These are phyloP conservation scores for Notholithocarpus densiflorus DNA, from an alignment of 306 rosid species.

Conservation along the genomic window DNA sequence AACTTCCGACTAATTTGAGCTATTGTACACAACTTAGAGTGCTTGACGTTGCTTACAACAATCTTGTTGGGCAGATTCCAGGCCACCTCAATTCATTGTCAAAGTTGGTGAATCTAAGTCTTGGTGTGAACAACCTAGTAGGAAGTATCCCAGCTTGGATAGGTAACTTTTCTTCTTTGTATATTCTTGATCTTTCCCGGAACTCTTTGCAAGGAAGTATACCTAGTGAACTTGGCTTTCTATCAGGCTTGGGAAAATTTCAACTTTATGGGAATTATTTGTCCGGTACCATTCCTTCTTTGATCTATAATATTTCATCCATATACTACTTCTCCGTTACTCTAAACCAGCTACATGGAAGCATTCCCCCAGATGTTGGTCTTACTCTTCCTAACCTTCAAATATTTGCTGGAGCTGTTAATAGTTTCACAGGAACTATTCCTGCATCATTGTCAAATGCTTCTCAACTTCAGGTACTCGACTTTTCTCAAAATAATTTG, in stretches of 20 bases:
- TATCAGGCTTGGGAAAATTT: constrained; percentile 18
- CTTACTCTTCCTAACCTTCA: constrained; percentile 43
- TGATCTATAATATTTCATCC: constrained; percentile 10
- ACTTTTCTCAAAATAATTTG: constrained; percentile 36
- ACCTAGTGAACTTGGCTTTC: constrained; percentile 32
- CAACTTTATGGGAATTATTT: no score
- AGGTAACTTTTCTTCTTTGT: constrained; percentile 44
- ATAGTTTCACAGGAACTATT: constrained; percentile 37
- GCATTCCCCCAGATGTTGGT: constrained; percentile 44
- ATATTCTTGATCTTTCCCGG: background rate
- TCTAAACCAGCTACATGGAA: constrained; percentile 40
- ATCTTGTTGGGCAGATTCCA: constrained; percentile 22
- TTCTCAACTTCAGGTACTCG: constrained; percentile 37
- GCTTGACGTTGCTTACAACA: background rate
- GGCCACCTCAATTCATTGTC: constrained; percentile 14
- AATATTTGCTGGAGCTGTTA: constrained; percentile 35
- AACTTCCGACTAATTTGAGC: constrained; percentile 40
- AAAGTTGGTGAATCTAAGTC: constrained; percentile 7
- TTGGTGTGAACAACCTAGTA: constrained; percentile 21
- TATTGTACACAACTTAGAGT: constrained; percentile 21
- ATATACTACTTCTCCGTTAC: constrained; percentile 25
- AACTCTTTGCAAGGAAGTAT: constrained; percentile 42
- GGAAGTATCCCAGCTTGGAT: constrained; percentile 58
- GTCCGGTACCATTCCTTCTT: no score
- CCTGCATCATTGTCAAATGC: constrained; percentile 49